These are phyloP conservation scores for Hypomyces perniciosus DNA, from an alignment of 2,329 filamentous ascomycete genomes.

Conservation along the genomic window DNA sequence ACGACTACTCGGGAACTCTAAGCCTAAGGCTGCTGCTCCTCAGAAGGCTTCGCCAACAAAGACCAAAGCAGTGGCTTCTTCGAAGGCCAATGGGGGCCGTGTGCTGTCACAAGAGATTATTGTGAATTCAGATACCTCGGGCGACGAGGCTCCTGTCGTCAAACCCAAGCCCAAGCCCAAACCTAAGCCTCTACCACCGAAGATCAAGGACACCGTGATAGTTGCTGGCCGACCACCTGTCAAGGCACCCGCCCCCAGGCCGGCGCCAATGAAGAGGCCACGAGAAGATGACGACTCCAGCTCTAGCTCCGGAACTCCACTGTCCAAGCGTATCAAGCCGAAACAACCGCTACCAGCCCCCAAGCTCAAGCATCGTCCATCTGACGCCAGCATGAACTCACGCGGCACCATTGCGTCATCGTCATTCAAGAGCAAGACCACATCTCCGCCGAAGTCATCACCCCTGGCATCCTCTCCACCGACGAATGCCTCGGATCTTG, in stretches of 20 bases:
- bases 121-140: conserved; percentile 50
- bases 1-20: conserved; percentile 38
- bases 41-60: conserved; percentile 38
- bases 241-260: conserved; percentile 25
- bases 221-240: conserved; percentile 29
- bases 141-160: conserved; percentile 39
- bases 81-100: conserved; percentile 35
- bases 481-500: conserved; percentile 59
- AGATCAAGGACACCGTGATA: conserved; percentile 27
- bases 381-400: conserved; percentile 43
- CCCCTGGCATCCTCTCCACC: conserved; percentile 60
- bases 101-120: conserved; percentile 52
- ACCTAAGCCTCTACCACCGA: conserved; percentile 19
- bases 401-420: conserved; percentile 34
- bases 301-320: conserved; percentile 53
- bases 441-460: conserved; percentile 57
- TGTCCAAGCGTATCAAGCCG: conserved; percentile 52
- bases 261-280: conserved; percentile 42
- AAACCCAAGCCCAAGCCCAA: conserved; percentile 26
- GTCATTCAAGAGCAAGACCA: conserved; percentile 45
- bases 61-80: conserved; percentile 23
- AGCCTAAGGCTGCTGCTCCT: conserved; percentile 26
- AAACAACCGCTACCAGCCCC: conserved; percentile 33
- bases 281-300: conserved; percentile 50
- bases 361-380: conserved; percentile 39